Evolutionary conservation across 371 early-diverging fungal genomes (phyloP).

Genomic region (Cokeromyces recurvatus): DNA sequence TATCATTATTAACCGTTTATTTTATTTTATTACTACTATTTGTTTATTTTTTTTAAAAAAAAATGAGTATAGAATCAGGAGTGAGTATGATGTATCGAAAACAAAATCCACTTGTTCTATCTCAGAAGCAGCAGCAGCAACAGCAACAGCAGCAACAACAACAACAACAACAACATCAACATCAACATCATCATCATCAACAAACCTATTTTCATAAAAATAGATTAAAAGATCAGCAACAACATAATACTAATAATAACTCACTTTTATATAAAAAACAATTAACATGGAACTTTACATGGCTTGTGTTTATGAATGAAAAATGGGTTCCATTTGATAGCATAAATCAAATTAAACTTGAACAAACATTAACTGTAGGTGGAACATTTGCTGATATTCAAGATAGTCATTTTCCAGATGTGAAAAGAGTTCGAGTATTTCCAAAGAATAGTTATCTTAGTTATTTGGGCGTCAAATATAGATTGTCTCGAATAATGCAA

Average conservation of each 20-base stretch:
- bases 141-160: too few relatives aligned
- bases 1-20: too few relatives aligned
- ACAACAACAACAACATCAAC: background rate
- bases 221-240: slow-evolving; percentile 1
- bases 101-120: too few relatives aligned
- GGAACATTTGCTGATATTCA: slow-evolving; percentile 34
- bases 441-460: slow-evolving; percentile 31
- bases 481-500: slow-evolving; percentile 34
- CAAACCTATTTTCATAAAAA: background rate
- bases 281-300: slow-evolving; percentile 27
- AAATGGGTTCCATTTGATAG: slow-evolving; percentile 37
- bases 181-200: background rate
- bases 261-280: too few relatives aligned
- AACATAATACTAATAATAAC: background rate
- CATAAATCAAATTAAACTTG: slow-evolving; percentile 26
- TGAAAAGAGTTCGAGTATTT: slow-evolving; percentile 32
- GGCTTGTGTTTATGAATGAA: slow-evolving; percentile 32
- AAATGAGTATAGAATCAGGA: too few relatives aligned
- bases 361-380: slow-evolving; percentile 30
- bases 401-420: slow-evolving; percentile 29
- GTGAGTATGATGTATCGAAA: too few relatives aligned
- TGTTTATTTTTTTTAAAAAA: too few relatives aligned
- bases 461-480: slow-evolving; percentile 35
- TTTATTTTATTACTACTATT: too few relatives aligned
- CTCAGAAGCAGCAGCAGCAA: background rate